These are phyloP conservation scores for Termitomyces sp. DNA, from an alignment of 768 basidiomycete species.

Conservation along the genomic window DNA sequence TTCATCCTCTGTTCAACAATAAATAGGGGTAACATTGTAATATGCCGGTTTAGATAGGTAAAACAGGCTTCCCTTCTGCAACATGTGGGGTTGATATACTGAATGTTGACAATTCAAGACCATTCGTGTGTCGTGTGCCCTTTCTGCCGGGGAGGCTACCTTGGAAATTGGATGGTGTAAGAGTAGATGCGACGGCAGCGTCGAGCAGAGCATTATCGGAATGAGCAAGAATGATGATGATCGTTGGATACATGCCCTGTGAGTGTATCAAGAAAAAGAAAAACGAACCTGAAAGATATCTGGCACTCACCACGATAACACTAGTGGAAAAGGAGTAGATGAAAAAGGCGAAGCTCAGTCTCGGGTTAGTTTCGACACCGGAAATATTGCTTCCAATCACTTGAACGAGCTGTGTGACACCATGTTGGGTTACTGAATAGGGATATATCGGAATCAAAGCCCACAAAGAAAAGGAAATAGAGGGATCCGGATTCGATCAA, in stretches of 20 bases:
- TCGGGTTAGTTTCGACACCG: neutral
- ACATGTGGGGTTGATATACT: neutral
- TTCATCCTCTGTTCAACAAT: too few relatives aligned
- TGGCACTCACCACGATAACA: slow-evolving; percentile 5
- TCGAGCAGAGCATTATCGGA: slow-evolving; percentile 8
- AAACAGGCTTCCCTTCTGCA: neutral
- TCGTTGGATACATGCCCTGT: slow-evolving; percentile 11
- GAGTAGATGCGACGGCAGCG: slow-evolving; percentile 4
- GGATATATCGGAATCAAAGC: neutral
- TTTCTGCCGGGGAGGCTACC: neutral
- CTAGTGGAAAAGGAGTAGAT: slow-evolving; percentile 9
- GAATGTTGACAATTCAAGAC: neutral
- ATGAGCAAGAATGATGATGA: slow-evolving; percentile 6
- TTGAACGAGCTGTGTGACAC: slow-evolving; percentile 2
- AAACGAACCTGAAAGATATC: neutral
- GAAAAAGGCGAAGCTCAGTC: slow-evolving; percentile 1
- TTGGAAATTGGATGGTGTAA: slow-evolving; percentile 1
- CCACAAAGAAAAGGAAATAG: slow-evolving; percentile 9
- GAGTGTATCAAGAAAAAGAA: neutral
- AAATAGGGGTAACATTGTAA: too few relatives aligned
- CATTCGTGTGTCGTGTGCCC: neutral
- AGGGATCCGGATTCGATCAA: slow-evolving; percentile 8
- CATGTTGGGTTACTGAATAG: neutral
- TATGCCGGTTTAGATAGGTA: neutral
- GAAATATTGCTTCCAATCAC: slow-evolving; percentile 5